These are phyloP conservation scores for Cicer arietinum DNA, from an alignment of 306 rosid genomes.

Conservation along the genomic window DNA sequence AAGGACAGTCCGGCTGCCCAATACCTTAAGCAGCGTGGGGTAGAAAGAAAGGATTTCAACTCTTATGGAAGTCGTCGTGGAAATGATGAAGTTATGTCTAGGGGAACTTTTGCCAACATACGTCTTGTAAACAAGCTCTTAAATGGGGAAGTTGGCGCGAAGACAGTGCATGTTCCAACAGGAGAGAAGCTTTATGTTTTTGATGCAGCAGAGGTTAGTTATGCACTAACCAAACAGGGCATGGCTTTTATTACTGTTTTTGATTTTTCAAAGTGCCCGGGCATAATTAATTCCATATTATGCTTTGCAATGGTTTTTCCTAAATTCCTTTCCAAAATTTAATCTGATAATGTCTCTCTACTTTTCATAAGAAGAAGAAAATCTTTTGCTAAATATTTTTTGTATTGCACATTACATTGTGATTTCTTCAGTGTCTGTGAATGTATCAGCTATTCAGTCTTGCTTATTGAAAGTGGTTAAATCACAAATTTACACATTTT, in stretches of 20 bases:
- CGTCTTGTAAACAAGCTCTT: conserved; percentile 96
- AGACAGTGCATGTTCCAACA: conserved; percentile 87
- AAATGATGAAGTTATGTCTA: conserved; percentile 97
- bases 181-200: conserved; percentile 93
- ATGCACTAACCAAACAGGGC: conserved; percentile 18
- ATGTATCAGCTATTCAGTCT: conserved; percentile 6
- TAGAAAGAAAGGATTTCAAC: conserved; percentile 90
- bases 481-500: neutral
- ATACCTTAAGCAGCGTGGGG: conserved; percentile 81
- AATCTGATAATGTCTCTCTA: conserved; percentile 3
- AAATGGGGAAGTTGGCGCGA: conserved; percentile 95
- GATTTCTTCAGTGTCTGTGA: neutral
- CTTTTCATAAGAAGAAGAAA: neutral
- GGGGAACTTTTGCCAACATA: conserved; percentile 99
- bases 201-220: conserved; percentile 88
- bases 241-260: conserved; percentile 2
- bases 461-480: conserved; percentile 35
- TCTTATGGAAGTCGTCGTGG: conserved; percentile 99
- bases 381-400: neutral
- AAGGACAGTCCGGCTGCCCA: conserved; percentile 98
- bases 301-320: conserved; percentile 19
- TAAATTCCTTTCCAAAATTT: conserved; percentile 23
- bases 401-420: neutral
- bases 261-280: conserved; percentile 7
- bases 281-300: neutral